Evolutionary conservation across 257 asterid genomes (phyloP), one percentile per base, ranked within the genome.

Genomic region (Solanum tarapatanum): DNA sequence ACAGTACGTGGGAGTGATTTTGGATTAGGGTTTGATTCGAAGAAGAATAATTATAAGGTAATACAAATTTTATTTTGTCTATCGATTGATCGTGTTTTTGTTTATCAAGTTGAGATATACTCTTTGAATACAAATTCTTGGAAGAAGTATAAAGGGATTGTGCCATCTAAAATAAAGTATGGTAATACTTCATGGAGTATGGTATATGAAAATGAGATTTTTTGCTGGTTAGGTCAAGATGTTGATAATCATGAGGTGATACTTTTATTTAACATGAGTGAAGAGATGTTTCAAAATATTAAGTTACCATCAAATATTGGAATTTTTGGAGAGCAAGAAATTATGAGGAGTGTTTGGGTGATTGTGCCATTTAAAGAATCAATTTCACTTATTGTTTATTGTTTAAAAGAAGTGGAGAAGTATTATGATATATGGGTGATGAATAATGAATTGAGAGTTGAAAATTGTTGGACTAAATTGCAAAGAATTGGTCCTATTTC

Each of bases 191-290:
- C 85, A 8, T 80, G 93, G 94, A 93, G 94, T 86, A 92, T 89
- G 95, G 94, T 92, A 9, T 92, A 90, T 89, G 92, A 86, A 75
- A 91, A 90, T 32, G 89, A 88, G 72, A 90, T 17, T 0, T 93
- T 92, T 84, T 93, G 98, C n/a, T 93, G 98, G 98, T 92, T 94
- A 94, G 98, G 95, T 13, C 93, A 88, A 69, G 93, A 93, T 66
- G 80, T 51, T 21, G 69, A 62, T 9, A 75, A 62, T 7, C 60
- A 87, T 10, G 88, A 92, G 87, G 90, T 91, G 51, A 91, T 91
- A 69, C 92, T 92, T 80, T 91, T 90, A 11, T 91, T 92, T 9
- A 84, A 90, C 76, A 86, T 91, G 93, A 74, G 77, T 5, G 74
- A 88, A 21, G 94, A 91, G 30, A 60, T 6, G 3, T 94, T 92